Percentiles rank a stretch among this genome's conserved stretches.
Conservation (phyloP, 768 basidiomycete genomes). For the Heimioporus sp. region DNA sequence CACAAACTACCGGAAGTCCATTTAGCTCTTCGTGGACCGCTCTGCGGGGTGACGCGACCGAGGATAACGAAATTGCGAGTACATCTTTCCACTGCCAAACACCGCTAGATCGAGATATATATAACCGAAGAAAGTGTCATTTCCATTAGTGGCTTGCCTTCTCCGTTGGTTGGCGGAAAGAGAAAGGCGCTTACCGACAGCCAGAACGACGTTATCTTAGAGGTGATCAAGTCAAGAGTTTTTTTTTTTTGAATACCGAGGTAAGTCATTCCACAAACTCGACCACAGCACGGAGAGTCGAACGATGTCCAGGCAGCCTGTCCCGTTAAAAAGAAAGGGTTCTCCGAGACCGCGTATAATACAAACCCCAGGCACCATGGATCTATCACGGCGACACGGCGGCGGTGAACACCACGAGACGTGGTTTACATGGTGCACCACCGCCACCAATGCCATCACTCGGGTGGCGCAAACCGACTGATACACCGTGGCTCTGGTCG, state of each 20-base stretch:
- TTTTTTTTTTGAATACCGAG: constrained; percentile 87
- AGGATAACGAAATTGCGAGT: constrained; percentile 59
- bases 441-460: too few relatives aligned
- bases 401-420: too few relatives aligned
- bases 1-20: constrained; percentile 72
- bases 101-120: constrained; percentile 79
- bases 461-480: too few relatives aligned
- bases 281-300: neutral
- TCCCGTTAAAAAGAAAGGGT: too few relatives aligned
- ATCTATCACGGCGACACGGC: too few relatives aligned
- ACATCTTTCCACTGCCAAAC: constrained; percentile 77
- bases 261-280: constrained; percentile 38
- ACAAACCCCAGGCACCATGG: too few relatives aligned
- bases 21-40: constrained; percentile 77
- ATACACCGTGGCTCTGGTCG: too few relatives aligned
- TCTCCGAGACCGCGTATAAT: too few relatives aligned
- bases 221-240: constrained; percentile 76
- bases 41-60: constrained; percentile 50
- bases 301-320: constrained; percentile 39
- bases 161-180: constrained; percentile 63
- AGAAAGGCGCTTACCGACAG: constrained; percentile 57
- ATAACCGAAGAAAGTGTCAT: constrained; percentile 62
- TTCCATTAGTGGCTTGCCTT: constrained; percentile 55
- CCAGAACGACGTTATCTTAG: constrained; percentile 66
- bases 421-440: too few relatives aligned